Conservation (phyloP, 2,329 filamentous ascomycete species). For the Penicillium sp. region DNA sequence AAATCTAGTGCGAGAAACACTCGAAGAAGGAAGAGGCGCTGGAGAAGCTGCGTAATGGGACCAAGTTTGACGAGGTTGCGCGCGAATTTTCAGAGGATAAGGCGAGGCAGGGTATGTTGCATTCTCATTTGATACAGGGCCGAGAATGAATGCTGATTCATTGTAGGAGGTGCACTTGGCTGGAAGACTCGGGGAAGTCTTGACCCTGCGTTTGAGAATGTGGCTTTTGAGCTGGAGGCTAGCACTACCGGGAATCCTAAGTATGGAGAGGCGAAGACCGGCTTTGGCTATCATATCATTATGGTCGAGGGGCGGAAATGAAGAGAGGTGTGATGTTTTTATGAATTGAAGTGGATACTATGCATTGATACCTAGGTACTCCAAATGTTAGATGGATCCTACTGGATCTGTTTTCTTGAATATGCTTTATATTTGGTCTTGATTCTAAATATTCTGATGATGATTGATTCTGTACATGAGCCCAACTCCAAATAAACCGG, state of each 20-base stretch:
- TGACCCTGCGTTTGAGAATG: slow-evolving; percentile 57
- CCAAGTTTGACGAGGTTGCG: slow-evolving; percentile 62
- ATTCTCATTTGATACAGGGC: background rate
- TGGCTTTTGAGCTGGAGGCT: slow-evolving; percentile 58
- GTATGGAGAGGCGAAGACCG: slow-evolving; percentile 59
- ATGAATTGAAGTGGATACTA: background rate
- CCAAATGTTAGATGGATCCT: background rate
- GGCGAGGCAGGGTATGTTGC: slow-evolving; percentile 50
- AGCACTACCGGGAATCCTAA: slow-evolving; percentile 59
- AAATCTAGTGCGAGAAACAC: slow-evolving; percentile 55
- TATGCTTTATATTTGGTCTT: background rate
- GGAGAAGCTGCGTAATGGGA: slow-evolving; percentile 55
- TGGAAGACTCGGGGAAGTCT: slow-evolving; percentile 59
- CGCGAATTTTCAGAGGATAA: slow-evolving; percentile 63
- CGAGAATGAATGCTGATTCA: background rate
- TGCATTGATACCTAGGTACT: background rate
- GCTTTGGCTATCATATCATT: slow-evolving; percentile 63
- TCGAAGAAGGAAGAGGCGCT: slow-evolving; percentile 62
- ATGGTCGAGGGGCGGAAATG: slow-evolving; percentile 64
- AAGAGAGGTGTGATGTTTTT: background rate
- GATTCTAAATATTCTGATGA: background rate
- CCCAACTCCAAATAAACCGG: background rate
- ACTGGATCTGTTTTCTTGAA: background rate
- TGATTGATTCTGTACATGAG: background rate
- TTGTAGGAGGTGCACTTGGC: slow-evolving; percentile 55